Percentiles rank a stretch among this genome's conserved stretches.
Evolutionary conservation across 306 rosid genomes (phyloP).

Genomic region (Acmispon strigosus): DNA sequence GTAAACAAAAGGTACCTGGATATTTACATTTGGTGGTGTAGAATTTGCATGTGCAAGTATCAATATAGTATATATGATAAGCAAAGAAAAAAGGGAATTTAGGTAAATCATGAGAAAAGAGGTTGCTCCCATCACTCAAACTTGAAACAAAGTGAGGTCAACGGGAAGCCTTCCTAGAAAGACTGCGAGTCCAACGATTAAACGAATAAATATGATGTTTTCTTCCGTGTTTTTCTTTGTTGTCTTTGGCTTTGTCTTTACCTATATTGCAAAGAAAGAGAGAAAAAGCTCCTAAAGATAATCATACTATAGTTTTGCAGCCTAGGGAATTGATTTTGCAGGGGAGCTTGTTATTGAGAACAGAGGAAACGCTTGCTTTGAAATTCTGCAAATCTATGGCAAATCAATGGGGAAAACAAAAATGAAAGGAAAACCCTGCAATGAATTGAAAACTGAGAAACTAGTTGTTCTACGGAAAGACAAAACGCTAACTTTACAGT

Average conservation of each 20-base stretch:
- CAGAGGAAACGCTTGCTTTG: conserved; percentile 6
- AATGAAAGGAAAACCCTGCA: background rate
- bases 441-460: conserved; percentile 10
- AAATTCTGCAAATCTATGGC: background rate
- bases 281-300: conserved; percentile 2
- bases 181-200: background rate
- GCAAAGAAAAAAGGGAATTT: too few relatives aligned
- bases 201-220: background rate
- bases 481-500: conserved; percentile 10
- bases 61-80: too few relatives aligned
- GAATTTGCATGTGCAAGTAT: too few relatives aligned
- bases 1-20: too few relatives aligned
- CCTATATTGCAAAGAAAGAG: conserved; percentile 12
- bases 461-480: background rate
- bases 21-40: too few relatives aligned
- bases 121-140: too few relatives aligned
- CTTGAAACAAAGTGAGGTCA: background rate
- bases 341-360: background rate
- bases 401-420: conserved; percentile 5
- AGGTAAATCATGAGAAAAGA: too few relatives aligned
- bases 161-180: conserved; percentile 1
- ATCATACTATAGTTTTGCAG: conserved; percentile 13
- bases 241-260: conserved; percentile 23
- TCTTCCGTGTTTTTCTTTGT: background rate
- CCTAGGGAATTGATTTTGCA: conserved; percentile 33